Conservation (phyloP, 768 basidiomycete species). For the Lyophyllum decastes region DNA sequence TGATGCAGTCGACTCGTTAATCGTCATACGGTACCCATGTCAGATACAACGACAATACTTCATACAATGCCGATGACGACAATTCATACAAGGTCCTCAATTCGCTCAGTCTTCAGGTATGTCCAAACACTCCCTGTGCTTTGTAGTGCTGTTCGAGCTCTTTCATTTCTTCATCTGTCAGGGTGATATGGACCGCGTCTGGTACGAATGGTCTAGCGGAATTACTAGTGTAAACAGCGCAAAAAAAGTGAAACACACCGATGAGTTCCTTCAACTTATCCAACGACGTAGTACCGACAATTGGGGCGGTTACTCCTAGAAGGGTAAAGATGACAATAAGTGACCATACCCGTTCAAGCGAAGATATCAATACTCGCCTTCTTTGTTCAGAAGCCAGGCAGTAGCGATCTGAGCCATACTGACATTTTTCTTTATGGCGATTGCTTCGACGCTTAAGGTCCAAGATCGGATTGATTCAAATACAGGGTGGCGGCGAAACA, state of each 20-base stretch:
- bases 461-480: conserved; percentile 16
- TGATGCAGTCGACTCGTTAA: no score
- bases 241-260: neutral
- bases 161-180: neutral
- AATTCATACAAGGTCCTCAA: no score
- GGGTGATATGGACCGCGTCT: neutral
- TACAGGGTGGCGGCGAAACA: neutral
- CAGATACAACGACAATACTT: no score
- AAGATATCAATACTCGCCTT: conserved; percentile 14
- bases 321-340: no score
- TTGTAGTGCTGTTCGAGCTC: conserved; percentile 3
- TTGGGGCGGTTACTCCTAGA: conserved; percentile 49
- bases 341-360: neutral
- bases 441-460: conserved; percentile 32
- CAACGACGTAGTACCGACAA: conserved; percentile 42
- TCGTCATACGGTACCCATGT: no score
- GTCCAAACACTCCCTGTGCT: neutral
- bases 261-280: neutral
- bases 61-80: no score
- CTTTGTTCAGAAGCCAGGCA: conserved; percentile 45
- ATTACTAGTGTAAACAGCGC: neutral
- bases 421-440: conserved; percentile 52
- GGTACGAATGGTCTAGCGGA: neutral
- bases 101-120: neutral
- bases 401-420: conserved; percentile 60